Conservation (phyloP, 352 stramenopile species). For the Stephanocyclus meneghinianus region DNA sequence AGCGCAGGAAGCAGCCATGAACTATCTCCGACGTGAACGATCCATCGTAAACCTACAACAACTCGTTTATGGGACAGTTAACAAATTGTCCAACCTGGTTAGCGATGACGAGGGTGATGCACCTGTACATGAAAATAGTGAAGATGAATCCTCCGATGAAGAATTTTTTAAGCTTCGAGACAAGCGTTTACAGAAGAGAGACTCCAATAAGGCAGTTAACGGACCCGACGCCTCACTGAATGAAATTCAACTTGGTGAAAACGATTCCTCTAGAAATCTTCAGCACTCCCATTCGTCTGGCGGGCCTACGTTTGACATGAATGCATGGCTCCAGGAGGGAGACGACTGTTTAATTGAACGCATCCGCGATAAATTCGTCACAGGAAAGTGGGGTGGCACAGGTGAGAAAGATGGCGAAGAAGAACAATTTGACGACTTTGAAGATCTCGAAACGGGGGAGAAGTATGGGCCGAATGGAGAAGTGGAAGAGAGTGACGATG, state of each 20-base stretch:
- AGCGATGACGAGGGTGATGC: slow-evolving; percentile 59
- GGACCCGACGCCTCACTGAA: slow-evolving; percentile 21
- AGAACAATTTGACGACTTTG: slow-evolving; percentile 94
- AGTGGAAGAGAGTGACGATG: slow-evolving; percentile 59
- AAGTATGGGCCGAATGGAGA: slow-evolving; percentile 72
- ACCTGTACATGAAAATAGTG: slow-evolving; percentile 53
- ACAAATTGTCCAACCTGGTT: slow-evolving; percentile 80
- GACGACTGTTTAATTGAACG: slow-evolving; percentile 77
- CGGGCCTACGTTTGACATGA: slow-evolving; percentile 49
- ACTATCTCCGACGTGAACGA: slow-evolving; percentile 69
- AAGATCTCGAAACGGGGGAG: slow-evolving; percentile 95
- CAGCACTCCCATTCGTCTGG: slow-evolving; percentile 14
- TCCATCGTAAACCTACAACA: slow-evolving; percentile 75
- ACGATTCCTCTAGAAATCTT: slow-evolving; percentile 68
- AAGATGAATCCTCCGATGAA: slow-evolving; percentile 66
- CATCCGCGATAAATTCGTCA: slow-evolving; percentile 92
- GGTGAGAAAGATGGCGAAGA: slow-evolving; percentile 82
- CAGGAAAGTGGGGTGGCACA: slow-evolving; percentile 90
- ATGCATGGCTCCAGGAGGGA: slow-evolving; percentile 76
- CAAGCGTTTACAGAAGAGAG: slow-evolving; percentile 27
- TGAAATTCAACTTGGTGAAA: slow-evolving; percentile 63
- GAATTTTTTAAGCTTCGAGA: slow-evolving; percentile 80
- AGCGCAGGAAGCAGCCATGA: slow-evolving; percentile 61
- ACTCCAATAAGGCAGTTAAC: slow-evolving; percentile 16
- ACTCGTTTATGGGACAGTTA: slow-evolving; percentile 79